Base-by-base conservation (phyloP, 495 filamentous ascomycete genomes). In the Lichenothelia convexa region DNA sequence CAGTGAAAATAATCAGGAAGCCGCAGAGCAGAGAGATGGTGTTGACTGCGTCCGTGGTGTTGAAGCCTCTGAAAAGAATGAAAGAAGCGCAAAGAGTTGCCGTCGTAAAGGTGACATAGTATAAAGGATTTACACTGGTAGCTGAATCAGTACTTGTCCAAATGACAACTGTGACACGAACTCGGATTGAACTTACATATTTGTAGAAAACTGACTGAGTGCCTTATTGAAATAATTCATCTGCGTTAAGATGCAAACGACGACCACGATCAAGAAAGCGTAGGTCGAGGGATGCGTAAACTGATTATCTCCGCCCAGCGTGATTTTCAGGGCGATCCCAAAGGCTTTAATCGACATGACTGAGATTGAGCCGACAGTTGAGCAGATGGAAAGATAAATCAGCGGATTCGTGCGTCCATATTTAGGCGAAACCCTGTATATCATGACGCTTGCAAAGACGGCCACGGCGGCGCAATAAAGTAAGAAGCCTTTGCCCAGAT, bases 191-290 rank as follows among this genome's bases (percentile, higher is more conserved):
- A n/a, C 76, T 58, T 71, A 94, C 87, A 97, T 84, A 37, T 84
- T 86, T 18, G 91, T 94, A 12, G 83, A 84, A 60, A 94, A 97
- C 50, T 92, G 83, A 58, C 81, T 92, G 45, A 97, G 64, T 20
- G 89, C 89, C 58, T 97, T 97, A 65, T 97, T 97, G 57, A 97
- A 92, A 57, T 95, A 97, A 59, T 95, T 95, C 91, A 97, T 93
- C 61, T 97, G 89, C 15, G 84, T 93, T 34, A 95, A 56, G 54
- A 95, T 95, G 61, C 89, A 95, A 42, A 93, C 82, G 2, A 62
- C 68, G 0, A 82, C 85, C 26, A 95, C 75, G 47, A 97, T 94
- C 49, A 80, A 73, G 51, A 97, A 97, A 32, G 94, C 86, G 50
- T 95, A 97, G 32, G 89, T 97, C 32, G 82, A 91, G 0, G 89